Conservation (phyloP, 1,284 basidiomycete genomes). For the Chiua sp. region DNA sequence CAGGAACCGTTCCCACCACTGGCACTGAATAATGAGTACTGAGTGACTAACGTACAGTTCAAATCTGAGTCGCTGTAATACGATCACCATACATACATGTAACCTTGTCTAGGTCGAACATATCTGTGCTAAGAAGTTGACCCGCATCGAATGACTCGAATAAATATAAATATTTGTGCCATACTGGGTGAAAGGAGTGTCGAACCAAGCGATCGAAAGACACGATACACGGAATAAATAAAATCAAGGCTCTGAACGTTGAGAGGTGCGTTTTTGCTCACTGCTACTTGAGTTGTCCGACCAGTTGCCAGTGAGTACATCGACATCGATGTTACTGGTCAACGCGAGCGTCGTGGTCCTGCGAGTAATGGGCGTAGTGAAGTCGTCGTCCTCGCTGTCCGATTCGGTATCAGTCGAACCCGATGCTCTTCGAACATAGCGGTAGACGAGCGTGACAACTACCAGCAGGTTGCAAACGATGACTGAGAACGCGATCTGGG, state of each 20-base stretch:
- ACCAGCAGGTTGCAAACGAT: constrained; percentile 31
- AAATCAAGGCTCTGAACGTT: not conserved
- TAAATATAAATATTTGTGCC: not conserved
- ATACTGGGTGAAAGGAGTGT: not conserved
- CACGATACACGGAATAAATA: not conserved
- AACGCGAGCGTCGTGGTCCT: constrained; percentile 3
- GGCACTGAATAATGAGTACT: too few relatives aligned
- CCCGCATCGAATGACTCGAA: not conserved
- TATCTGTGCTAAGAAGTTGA: not conserved
- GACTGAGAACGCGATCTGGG: constrained; percentile 18
- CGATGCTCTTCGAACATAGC: constrained; percentile 1
- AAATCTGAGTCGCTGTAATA: not conserved
- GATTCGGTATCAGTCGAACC: not conserved
- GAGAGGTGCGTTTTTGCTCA: not conserved
- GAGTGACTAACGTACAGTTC: too few relatives aligned
- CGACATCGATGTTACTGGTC: constrained; percentile 13
- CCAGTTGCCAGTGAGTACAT: not conserved
- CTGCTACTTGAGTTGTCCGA: not conserved
- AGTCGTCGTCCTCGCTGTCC: constrained; percentile 6
- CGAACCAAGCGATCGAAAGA: not conserved
- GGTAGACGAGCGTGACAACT: constrained; percentile 25
- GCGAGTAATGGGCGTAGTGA: not conserved
- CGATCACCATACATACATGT: not conserved
- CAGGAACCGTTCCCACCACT: too few relatives aligned
- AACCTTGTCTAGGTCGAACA: not conserved